Conservation (phyloP, 73 alveolate genomes). For the Tetrahymena borealis region DNA sequence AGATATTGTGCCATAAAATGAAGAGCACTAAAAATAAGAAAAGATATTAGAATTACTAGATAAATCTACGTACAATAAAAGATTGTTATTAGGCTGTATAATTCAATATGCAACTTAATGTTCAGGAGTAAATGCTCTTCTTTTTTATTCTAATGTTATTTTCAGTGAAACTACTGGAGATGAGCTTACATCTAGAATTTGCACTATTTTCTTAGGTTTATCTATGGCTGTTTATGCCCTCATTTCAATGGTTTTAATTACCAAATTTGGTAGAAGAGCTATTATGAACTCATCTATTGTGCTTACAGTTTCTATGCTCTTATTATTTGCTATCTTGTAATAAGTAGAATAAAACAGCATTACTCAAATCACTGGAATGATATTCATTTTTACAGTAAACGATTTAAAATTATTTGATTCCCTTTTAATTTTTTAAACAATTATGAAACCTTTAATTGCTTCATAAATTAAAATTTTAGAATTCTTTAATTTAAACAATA, state of each 20-base stretch:
- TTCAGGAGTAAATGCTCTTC: neutral
- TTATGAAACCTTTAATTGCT: too few species aligned
- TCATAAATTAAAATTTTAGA: too few species aligned
- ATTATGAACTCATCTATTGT: neutral
- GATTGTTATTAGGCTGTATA: neutral
- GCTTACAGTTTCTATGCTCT: neutral
- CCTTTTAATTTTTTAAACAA: neutral
- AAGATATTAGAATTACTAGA: neutral
- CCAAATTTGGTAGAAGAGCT: neutral
- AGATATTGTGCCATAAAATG: neutral
- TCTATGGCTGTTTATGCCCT: neutral
- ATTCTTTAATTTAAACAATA: too few species aligned
- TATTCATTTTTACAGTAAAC: neutral
- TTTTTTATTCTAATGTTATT: neutral
- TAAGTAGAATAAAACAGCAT: neutral
- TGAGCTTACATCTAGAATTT: neutral
- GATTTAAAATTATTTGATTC: neutral
- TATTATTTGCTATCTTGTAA: neutral
- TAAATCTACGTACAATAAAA: neutral
- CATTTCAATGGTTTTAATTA: neutral
- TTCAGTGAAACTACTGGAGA: neutral
- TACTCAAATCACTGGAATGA: neutral
- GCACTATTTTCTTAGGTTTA: neutral
- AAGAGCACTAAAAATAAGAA: neutral
- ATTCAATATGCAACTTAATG: neutral